Conservation (phyloP, 2,329 filamentous ascomycete species). For the Apiospora aurea region DNA sequence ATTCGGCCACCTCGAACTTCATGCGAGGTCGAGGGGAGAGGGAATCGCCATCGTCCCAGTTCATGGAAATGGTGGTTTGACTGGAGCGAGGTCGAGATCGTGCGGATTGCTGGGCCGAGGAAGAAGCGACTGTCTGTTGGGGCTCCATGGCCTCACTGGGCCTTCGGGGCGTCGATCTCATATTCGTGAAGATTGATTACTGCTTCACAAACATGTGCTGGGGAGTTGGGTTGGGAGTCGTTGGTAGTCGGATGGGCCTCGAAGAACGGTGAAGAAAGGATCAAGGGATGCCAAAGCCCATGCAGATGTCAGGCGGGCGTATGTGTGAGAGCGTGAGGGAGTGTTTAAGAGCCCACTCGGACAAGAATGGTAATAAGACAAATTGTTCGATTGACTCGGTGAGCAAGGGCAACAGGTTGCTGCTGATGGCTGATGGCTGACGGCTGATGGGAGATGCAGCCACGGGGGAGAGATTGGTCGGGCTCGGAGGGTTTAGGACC, state of each 20-base stretch:
- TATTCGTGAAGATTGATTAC: conserved; percentile 15
- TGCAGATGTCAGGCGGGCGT: conserved; percentile 8
- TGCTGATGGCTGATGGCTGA: conserved; percentile 15
- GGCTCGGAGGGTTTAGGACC: conserved; percentile 14
- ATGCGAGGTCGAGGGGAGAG: conserved; percentile 48
- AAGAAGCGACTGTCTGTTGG: conserved; percentile 28
- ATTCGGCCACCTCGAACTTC: conserved; percentile 68
- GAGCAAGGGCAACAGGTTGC: conserved; percentile 5
- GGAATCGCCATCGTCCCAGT: conserved; percentile 51
- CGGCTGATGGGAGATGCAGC: conserved; percentile 7
- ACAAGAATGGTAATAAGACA: conserved; percentile 22
- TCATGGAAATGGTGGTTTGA: conserved; percentile 55
- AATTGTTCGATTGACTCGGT: conserved; percentile 19
- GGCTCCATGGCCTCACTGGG: neutral
- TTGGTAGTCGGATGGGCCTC: neutral
- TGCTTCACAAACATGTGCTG: conserved; percentile 21
- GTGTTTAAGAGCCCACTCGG: conserved; percentile 6
- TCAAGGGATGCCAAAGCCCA: conserved; percentile 15
- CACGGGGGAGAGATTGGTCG: conserved; percentile 9
- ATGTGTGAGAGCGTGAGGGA: neutral
- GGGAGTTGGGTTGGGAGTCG: neutral
- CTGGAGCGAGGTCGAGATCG: conserved; percentile 46
- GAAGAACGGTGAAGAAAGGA: conserved; percentile 19
- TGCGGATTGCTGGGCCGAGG: conserved; percentile 30
- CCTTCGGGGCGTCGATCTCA: conserved; percentile 23